Evolutionary conservation across 257 asterid genomes (phyloP).

Genomic region (Forsythia suspensa): DNA sequence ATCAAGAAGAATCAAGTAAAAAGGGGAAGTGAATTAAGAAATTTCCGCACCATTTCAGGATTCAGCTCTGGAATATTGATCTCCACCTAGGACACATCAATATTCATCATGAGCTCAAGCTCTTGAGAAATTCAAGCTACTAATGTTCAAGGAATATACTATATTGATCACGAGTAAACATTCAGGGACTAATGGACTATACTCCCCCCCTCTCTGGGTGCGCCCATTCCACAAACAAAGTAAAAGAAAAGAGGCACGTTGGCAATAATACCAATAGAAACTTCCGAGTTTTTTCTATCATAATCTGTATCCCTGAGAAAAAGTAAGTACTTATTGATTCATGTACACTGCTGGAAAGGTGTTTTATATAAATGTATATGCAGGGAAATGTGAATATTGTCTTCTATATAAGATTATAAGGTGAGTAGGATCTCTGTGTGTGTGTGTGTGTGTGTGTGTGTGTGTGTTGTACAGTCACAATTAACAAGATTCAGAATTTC

Average conservation of each 20-base stretch:
- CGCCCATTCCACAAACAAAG: background rate
- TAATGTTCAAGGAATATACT: constrained; percentile 2
- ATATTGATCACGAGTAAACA: background rate
- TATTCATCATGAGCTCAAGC: constrained; percentile 6
- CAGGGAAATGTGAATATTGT: no score
- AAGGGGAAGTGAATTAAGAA: constrained; percentile 5
- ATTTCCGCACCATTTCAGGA: constrained; percentile 81
- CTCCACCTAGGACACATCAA: constrained; percentile 60
- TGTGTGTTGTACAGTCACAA: background rate
- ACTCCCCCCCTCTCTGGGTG: background rate
- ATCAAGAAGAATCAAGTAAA: constrained; percentile 3
- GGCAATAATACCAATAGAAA: background rate
- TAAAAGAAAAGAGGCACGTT: background rate
- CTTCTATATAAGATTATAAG: no score
- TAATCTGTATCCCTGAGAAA: constrained; percentile 4
- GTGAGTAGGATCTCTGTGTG: no score
- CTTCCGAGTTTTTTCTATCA: background rate
- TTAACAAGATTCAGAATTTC: background rate
- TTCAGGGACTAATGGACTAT: background rate
- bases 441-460: no score
- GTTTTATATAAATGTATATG: no score
- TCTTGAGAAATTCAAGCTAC: constrained; percentile 9
- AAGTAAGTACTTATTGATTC: background rate
- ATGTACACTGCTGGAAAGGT: no score
- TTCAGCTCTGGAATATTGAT: constrained; percentile 93